Conservation (phyloP, 345 rosid species). For the Raphanus sativus region DNA sequence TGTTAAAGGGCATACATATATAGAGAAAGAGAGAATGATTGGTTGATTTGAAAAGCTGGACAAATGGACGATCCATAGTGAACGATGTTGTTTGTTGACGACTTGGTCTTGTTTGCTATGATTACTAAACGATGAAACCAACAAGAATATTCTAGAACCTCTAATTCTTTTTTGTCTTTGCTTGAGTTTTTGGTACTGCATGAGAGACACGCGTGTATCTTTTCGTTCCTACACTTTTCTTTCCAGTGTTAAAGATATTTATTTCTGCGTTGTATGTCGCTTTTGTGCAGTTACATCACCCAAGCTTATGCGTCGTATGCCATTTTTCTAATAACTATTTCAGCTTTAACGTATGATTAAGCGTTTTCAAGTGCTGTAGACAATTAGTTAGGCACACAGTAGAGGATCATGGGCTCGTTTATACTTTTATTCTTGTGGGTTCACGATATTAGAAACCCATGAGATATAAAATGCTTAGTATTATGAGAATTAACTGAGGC, state of each 20-base stretch:
- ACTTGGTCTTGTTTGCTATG: conserved; percentile 32
- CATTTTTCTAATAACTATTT: neutral
- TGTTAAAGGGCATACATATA: neutral
- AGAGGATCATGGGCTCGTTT: neutral
- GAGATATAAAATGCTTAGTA: neutral
- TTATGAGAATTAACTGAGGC: neutral
- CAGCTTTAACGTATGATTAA: neutral
- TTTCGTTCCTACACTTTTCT: neutral
- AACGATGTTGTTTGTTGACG: conserved; percentile 28
- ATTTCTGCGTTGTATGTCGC: neutral
- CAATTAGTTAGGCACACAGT: neutral
- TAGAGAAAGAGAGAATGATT: neutral
- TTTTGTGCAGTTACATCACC: neutral
- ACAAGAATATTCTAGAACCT: conserved; percentile 26
- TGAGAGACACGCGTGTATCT: conserved; percentile 3
- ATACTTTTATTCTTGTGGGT: neutral
- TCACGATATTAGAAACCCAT: neutral
- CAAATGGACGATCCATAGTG: conserved; percentile 29
- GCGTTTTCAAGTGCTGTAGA: neutral
- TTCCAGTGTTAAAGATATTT: conserved; percentile 5
- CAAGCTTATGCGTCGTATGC: neutral
- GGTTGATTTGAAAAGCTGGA: conserved; percentile 21
- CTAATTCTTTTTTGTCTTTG: neutral
- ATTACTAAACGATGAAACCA: conserved; percentile 1
- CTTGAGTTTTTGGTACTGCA: neutral